A percentile compares a stretch with the other conserved stretches of the same genome.
phyloP scores from a whole-genome alignment of 1,284 basidiomycete genomes.

The Cutaneotrichosporon sp. region DNA sequence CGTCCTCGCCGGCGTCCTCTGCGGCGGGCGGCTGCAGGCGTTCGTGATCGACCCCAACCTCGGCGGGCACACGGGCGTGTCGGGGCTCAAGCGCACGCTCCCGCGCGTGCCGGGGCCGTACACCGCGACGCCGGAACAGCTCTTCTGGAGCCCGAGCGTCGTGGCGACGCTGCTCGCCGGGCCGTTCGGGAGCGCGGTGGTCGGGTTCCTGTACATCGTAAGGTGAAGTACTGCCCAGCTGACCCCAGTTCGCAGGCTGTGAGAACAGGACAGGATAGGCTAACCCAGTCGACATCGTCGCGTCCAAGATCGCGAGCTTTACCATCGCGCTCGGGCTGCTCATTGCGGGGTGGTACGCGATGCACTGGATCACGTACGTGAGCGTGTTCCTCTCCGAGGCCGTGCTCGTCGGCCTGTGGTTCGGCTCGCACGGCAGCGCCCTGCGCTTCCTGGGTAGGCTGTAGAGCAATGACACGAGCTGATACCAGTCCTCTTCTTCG shows the following conservation, averaged over 20 bases:
- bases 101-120: not conserved
- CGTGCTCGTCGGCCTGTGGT: slow-evolving; percentile 53
- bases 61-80: slow-evolving; percentile 49
- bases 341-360: slow-evolving; percentile 46
- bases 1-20: slow-evolving; percentile 43
- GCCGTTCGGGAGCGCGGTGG: slow-evolving; percentile 45
- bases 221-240: slow-evolving; percentile 26
- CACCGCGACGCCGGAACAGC: not conserved
- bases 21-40: slow-evolving; percentile 49
- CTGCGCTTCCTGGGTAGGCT: slow-evolving; percentile 49
- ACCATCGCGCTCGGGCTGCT: slow-evolving; percentile 51
- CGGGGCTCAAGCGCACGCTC: slow-evolving; percentile 26
- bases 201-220: slow-evolving; percentile 51
- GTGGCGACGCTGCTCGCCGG: slow-evolving; percentile 45
- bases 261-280: too few relatives aligned
- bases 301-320: slow-evolving; percentile 50
- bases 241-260: slow-evolving; percentile 7
- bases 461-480: not conserved
- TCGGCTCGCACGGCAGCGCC: slow-evolving; percentile 52
- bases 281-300: slow-evolving; percentile 53
- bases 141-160: slow-evolving; percentile 13
- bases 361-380: slow-evolving; percentile 49
- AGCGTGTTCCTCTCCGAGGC: slow-evolving; percentile 48
- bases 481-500: slow-evolving; percentile 25
- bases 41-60: slow-evolving; percentile 54